phyloP scores from a whole-genome alignment of 1,139 yeast species.

The Geotrichum macrosporum region DNA sequence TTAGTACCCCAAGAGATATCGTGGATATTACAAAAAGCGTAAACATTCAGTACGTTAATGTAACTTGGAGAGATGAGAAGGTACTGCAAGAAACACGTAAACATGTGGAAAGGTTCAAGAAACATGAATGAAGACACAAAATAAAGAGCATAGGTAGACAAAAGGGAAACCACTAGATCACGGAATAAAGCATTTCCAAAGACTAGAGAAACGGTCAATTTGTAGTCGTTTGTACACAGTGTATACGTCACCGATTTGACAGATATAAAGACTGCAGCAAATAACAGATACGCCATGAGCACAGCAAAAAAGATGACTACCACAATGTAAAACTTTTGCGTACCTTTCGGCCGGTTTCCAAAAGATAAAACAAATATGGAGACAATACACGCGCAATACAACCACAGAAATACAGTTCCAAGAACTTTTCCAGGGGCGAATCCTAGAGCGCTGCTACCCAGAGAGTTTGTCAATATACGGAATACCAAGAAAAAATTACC shows the following conservation, averaged over 20 bases:
- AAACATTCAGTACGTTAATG: constrained; percentile 72
- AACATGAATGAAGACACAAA: constrained; percentile 69
- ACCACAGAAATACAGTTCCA: constrained; percentile 81
- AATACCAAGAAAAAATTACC: constrained; percentile 75
- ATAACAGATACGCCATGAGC: constrained; percentile 85
- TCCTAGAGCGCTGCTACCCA: constrained; percentile 51
- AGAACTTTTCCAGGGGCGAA: constrained; percentile 71
- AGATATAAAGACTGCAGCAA: constrained; percentile 81
- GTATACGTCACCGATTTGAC: constrained; percentile 59
- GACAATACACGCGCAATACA: constrained; percentile 80
- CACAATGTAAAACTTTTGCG: constrained; percentile 74
- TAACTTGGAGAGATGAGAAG: constrained; percentile 69
- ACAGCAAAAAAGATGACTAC: constrained; percentile 86
- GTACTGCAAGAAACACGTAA: constrained; percentile 69
- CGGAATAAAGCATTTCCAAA: constrained; percentile 65
- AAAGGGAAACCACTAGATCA: constrained; percentile 79
- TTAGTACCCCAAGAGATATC: constrained; percentile 89
- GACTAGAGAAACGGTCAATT: constrained; percentile 47
- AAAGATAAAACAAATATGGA: constrained; percentile 87
- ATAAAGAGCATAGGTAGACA: constrained; percentile 79
- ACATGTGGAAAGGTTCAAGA: constrained; percentile 76
- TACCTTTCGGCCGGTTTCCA: constrained; percentile 93
- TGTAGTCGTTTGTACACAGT: constrained; percentile 41
- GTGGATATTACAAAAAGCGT: constrained; percentile 80
- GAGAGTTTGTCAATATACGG: constrained; percentile 65